Conservation (phyloP, 2,329 filamentous ascomycete genomes). For the Pseudocercospora crystallina region DNA sequence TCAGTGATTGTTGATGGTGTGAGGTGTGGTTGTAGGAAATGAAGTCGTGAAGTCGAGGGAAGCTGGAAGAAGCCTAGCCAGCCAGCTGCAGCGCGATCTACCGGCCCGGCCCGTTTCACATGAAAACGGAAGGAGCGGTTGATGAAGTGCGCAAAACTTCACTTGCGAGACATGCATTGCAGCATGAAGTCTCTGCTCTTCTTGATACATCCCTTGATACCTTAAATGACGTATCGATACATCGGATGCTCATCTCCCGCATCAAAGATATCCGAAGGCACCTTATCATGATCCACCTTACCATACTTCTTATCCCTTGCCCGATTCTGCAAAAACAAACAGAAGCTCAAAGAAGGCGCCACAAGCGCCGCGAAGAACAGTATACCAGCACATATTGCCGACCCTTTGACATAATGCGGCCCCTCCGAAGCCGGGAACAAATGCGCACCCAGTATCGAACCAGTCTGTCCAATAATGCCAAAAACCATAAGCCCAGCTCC, state of each 20-base stretch:
- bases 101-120: no score
- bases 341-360: background rate
- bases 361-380: constrained; percentile 2
- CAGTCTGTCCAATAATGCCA: constrained; percentile 31
- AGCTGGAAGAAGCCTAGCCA: no score
- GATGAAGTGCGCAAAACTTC: no score
- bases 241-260: constrained; percentile 4
- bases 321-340: constrained; percentile 1
- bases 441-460: constrained; percentile 4
- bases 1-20: no score
- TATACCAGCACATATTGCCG: background rate
- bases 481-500: constrained; percentile 38
- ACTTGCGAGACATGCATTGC: no score
- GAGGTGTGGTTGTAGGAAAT: no score
- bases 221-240: constrained; percentile 2
- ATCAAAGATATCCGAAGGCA: constrained; percentile 7
- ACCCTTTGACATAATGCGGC: constrained; percentile 5
- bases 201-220: background rate
- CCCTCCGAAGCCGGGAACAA: constrained; percentile 1
- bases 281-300: background rate
- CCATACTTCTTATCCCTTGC: constrained; percentile 3
- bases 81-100: no score
- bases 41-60: no score
- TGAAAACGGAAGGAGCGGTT: no score
- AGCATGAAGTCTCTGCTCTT: no score